Evolutionary conservation across 805 yeast genomes (phyloP), one percentile per base, ranked within the genome.

Genomic region (Zygoascus biomembranicola): DNA sequence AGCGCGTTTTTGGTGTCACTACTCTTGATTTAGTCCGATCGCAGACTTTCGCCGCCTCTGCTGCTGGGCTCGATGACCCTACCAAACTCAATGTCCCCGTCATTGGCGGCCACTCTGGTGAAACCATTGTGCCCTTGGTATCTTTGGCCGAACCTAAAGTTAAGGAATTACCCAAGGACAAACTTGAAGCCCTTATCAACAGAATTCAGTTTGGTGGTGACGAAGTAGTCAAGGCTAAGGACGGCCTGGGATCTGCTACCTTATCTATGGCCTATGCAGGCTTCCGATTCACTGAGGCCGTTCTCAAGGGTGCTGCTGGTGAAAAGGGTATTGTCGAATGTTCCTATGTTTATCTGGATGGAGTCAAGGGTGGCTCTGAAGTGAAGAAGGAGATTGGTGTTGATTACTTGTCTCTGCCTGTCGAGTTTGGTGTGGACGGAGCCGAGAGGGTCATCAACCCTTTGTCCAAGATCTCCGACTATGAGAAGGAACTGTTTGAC

Each of bases 201-300:
- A 82, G 98, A 73, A 90, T 90, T 61, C 97, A 90, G 75, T 90
- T 85, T 63, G 96, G 95, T 57, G 98, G 98, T 67, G 98, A 90
- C 69, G 97, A 92, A 72, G 96, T 90, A 48, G 98, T 90, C 59
- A 77, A 86, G 74, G 97, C 97, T 53, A 90, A 90, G 76, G 85
- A 87, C 63, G 97, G 97, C 59, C 84, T 84, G 51, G 97, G 97
- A 43, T 87, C 96, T 49, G 97, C 97, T 54, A 90, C 98, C 39
- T 77, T 90, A 61, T 87, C 96, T 32, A 92, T 90, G 97, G 97
- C 97, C 9, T 85, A 83, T 63, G 96, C 97, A 37, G 97, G 95
- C 37, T 87, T 79, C 75, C 78, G 84, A 61, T 85, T 89, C 68
- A 86, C 90, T 32, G 83, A 80, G 67, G 74, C 85, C 58, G 72